Evolutionary conservation across 1,139 yeast genomes (phyloP).

Genomic region (Suhomyces panamericanus): DNA sequence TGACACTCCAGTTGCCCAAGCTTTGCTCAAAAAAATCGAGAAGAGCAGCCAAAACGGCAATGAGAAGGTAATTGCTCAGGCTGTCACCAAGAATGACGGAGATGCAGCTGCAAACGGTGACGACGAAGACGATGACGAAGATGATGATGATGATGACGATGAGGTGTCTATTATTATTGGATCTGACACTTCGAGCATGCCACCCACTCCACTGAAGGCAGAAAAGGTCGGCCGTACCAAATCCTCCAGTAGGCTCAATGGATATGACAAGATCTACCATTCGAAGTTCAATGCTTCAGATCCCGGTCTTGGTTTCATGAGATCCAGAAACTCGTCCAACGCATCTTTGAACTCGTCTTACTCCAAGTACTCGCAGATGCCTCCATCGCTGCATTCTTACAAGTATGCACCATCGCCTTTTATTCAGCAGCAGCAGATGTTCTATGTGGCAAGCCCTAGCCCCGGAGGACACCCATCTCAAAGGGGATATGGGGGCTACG

Average conservation of each 20-base stretch:
- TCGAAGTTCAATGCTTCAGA: slow-evolving; percentile 13
- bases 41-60: neutral
- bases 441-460: slow-evolving; percentile 13
- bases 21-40: neutral
- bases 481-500: slow-evolving; percentile 8
- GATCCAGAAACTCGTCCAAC: slow-evolving; percentile 27
- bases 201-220: slow-evolving; percentile 19
- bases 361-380: slow-evolving; percentile 16
- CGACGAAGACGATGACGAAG: slow-evolving; percentile 27
- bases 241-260: slow-evolving; percentile 5
- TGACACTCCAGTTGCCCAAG: neutral
- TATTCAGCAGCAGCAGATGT: slow-evolving; percentile 20
- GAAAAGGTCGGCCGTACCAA: slow-evolving; percentile 9
- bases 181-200: slow-evolving; percentile 32
- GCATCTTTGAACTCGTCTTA: slow-evolving; percentile 26
- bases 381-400: slow-evolving; percentile 10
- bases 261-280: slow-evolving; percentile 12
- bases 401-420: slow-evolving; percentile 21
- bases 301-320: slow-evolving; percentile 11
- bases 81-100: slow-evolving; percentile 12
- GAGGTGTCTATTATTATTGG: slow-evolving; percentile 47
- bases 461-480: slow-evolving; percentile 6
- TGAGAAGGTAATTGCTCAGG: neutral
- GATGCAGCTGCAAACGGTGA: slow-evolving; percentile 20
- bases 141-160: slow-evolving; percentile 42